Conservation (phyloP, 306 rosid genomes). For the Sphenostylis stenocarpa region DNA sequence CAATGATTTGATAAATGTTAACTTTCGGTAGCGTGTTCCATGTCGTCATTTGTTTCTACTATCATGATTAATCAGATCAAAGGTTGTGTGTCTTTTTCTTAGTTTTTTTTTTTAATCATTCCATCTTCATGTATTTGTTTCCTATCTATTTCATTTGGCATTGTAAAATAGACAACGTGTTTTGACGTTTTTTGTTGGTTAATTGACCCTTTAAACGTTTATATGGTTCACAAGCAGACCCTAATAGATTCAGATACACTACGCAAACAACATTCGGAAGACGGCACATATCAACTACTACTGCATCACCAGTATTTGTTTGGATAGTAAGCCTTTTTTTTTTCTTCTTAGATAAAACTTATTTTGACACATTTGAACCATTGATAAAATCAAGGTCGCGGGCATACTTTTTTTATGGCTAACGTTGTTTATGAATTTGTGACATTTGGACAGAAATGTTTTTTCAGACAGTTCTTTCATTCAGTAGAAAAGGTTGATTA, state of each 20-base stretch:
- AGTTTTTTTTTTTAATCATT: neutral
- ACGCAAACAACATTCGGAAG: slow-evolving; percentile 23
- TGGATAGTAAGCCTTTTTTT: slow-evolving; percentile 1
- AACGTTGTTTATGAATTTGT: neutral
- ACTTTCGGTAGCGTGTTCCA: neutral
- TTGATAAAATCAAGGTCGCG: too few relatives aligned
- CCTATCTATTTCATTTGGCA: neutral
- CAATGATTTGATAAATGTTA: too few relatives aligned
- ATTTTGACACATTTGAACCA: neutral
- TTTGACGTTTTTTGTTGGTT: neutral
- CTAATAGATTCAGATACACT: slow-evolving; percentile 15
- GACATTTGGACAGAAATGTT: slow-evolving; percentile 20
- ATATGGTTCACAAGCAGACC: neutral
- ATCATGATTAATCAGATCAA: neutral
- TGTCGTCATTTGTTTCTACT: neutral
- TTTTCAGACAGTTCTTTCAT: slow-evolving; percentile 26
- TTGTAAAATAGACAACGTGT: neutral
- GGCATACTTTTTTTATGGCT: neutral
- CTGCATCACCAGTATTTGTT: neutral
- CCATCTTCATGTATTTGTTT: neutral
- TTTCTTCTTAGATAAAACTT: neutral
- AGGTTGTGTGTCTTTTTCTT: neutral
- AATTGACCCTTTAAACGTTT: neutral
- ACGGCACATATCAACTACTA: slow-evolving; percentile 8
- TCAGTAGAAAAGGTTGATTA: slow-evolving; percentile 18